Percentiles rank a stretch among this genome's conserved stretches.
phyloP scores from a whole-genome alignment of 305 asterid species.

The Fraxinus sp. region DNA sequence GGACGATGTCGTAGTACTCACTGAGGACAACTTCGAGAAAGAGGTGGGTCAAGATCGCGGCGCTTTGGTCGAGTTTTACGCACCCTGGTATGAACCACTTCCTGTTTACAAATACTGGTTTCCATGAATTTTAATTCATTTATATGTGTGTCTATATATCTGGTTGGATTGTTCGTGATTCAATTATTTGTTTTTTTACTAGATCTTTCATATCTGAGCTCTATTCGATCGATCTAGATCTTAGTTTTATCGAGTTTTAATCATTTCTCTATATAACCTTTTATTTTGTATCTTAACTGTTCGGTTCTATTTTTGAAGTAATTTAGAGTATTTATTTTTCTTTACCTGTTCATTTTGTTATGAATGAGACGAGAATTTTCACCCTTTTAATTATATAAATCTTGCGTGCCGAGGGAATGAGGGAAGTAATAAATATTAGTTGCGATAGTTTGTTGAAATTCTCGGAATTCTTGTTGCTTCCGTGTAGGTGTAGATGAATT shows the following conservation, averaged over 20 bases:
- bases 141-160: neutral
- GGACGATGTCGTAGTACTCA: constrained; percentile 69
- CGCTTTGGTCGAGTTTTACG: constrained; percentile 84
- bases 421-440: neutral
- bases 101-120: neutral
- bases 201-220: constrained; percentile 19
- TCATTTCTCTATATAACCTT: neutral
- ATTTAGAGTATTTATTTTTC: neutral
- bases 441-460: neutral
- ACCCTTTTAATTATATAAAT: neutral
- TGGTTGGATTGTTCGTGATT: neutral
- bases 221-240: constrained; percentile 25
- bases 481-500: neutral
- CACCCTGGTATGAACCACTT: constrained; percentile 62
- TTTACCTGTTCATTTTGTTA: neutral
- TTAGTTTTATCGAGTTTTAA: constrained; percentile 5
- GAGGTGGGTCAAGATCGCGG: constrained; percentile 88
- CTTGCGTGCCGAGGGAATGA: neutral
- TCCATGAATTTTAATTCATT: neutral
- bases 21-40: constrained; percentile 74
- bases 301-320: neutral
- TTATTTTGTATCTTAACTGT: neutral
- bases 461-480: neutral
- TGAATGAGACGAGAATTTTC: neutral
- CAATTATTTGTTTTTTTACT: neutral